These are phyloP conservation scores for Neofusicoccum laricinum DNA, from an alignment of 2,329 filamentous ascomycete genomes.

Conservation along the genomic window DNA sequence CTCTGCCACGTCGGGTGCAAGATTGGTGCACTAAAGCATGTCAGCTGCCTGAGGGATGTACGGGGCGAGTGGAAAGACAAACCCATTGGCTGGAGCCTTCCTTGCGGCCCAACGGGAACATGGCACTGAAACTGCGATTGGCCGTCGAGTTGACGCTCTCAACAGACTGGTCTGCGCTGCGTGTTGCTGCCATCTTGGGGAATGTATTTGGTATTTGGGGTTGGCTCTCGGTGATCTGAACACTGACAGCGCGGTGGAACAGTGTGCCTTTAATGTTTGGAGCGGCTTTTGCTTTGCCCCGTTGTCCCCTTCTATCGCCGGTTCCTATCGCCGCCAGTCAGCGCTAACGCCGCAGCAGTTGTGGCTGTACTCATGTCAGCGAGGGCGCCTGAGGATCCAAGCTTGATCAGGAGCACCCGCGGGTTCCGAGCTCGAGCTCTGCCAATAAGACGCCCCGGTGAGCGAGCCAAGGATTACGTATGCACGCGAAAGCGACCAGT, in stretches of 20 bases:
- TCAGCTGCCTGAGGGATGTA: not conserved
- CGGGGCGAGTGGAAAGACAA: conserved; percentile 15
- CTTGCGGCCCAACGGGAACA: conserved; percentile 87
- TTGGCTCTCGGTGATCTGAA: not conserved
- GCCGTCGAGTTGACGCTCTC: conserved; percentile 37
- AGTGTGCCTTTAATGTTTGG: not conserved
- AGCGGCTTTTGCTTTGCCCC: no score
- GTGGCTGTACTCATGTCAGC: no score
- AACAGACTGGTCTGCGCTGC: conserved; percentile 30
- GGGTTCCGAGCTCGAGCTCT: no score
- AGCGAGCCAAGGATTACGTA: no score
- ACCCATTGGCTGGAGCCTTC: conserved; percentile 92
- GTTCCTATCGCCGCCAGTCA: not conserved
- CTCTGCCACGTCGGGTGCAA: conserved; percentile 84
- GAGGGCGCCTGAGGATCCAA: no score
- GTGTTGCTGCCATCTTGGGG: not conserved
- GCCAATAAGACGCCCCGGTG: no score
- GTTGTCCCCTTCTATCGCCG: not conserved
- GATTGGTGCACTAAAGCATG: conserved; percentile 71
- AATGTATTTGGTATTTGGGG: not conserved
- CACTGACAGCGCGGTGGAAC: no score
- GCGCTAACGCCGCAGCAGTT: not conserved
- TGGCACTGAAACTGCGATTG: conserved; percentile 39
- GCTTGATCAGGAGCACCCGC: no score
- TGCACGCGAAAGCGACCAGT: no score